These are phyloP conservation scores for Mortierella claussenii DNA, from an alignment of 192 early-diverging fungal genomes.

Conservation along the genomic window DNA sequence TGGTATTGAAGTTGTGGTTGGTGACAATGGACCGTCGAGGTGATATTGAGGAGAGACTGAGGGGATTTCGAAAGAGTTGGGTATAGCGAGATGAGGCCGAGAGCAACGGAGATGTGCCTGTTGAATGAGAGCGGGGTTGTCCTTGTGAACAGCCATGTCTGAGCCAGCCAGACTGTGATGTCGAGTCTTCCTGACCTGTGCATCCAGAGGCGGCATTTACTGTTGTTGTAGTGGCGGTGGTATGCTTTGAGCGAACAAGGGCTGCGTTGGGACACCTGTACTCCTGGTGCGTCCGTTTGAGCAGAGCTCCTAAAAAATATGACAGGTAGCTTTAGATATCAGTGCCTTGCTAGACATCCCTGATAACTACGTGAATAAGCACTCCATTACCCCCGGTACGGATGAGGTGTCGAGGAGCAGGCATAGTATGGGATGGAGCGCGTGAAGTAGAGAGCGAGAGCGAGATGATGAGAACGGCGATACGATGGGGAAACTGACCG, in stretches of 20 bases:
- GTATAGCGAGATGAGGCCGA: conserved; percentile 33
- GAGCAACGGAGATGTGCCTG: conserved; percentile 10
- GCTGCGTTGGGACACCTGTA: conserved; percentile 10
- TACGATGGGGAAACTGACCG: too few relatives aligned
- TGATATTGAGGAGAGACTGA: conserved; percentile 6
- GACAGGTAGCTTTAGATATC: not conserved
- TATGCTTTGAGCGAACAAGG: conserved; percentile 13
- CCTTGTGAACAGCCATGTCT: not conserved
- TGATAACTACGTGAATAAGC: too few relatives aligned
- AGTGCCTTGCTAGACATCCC: not conserved
- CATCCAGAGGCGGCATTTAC: not conserved
- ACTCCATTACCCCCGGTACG: too few relatives aligned
- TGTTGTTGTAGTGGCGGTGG: not conserved
- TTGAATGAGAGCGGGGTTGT: not conserved
- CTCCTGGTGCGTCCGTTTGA: conserved; percentile 17
- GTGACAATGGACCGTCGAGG: conserved; percentile 33
- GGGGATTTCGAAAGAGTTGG: conserved; percentile 12
- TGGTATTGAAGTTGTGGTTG: conserved; percentile 81
- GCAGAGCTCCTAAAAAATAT: conserved; percentile 9
- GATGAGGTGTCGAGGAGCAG: too few relatives aligned
- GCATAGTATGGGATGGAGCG: too few relatives aligned
- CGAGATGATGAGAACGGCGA: too few relatives aligned
- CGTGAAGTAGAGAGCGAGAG: too few relatives aligned
- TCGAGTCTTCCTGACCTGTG: conserved; percentile 26
- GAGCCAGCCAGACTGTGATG: not conserved